These are phyloP conservation scores for Ruellia speciosa DNA, from an alignment of 305 asterid genomes.

Conservation along the genomic window DNA sequence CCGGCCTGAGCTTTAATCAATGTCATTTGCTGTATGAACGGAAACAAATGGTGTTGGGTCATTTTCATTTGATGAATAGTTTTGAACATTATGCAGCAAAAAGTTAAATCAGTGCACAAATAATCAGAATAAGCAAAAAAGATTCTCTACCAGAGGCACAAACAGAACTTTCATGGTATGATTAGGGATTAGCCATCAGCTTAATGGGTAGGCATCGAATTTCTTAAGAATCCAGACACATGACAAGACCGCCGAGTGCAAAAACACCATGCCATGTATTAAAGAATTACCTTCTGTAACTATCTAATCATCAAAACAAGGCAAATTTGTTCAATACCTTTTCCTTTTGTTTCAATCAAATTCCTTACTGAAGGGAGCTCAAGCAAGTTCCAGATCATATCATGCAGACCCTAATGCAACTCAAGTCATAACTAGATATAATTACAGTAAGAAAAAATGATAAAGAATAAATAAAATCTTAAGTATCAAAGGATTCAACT, in stretches of 20 bases:
- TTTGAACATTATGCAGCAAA: neutral
- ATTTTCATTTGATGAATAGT: neutral
- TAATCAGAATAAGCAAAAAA: too few relatives aligned
- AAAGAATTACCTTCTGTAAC: neutral
- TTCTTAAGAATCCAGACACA: too few relatives aligned
- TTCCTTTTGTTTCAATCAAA: neutral
- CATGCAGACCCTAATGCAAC: neutral
- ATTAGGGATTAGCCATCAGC: too few relatives aligned
- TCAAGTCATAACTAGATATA: too few relatives aligned
- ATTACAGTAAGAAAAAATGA: too few relatives aligned
- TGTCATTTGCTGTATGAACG: conserved; percentile 63
- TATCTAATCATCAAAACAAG: conserved; percentile 1
- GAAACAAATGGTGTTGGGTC: conserved; percentile 9
- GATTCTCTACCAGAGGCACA: too few relatives aligned
- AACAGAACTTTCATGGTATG: too few relatives aligned
- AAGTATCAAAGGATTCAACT: too few relatives aligned
- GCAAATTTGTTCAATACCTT: neutral
- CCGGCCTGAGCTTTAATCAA: conserved; percentile 85
- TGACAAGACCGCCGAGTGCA: neutral
- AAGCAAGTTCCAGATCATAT: neutral
- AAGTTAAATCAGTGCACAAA: too few relatives aligned
- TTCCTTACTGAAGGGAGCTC: neutral
- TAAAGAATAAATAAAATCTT: too few relatives aligned
- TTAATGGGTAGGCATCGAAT: too few relatives aligned
- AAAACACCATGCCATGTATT: conserved; percentile 9